A percentile compares a stretch with the other conserved stretches of the same genome.
These are phyloP conservation scores for Spergularia azorica DNA, from an alignment of 179 eudicot species.

Conservation along the genomic window DNA sequence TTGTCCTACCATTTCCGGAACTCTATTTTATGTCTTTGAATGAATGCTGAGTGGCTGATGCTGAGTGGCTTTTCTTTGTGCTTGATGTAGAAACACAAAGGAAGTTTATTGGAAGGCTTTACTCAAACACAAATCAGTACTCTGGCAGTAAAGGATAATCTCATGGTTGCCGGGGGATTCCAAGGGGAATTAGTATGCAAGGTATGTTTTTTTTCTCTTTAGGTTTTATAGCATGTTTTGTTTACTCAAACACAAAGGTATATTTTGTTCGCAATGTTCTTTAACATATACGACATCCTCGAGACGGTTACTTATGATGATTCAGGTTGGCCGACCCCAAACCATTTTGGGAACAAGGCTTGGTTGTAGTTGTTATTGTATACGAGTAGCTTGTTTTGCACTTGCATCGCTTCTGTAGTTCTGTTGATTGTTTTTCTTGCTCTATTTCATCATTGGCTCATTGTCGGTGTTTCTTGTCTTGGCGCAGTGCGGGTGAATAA, in stretches of 20 bases:
- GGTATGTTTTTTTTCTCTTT: conserved; percentile 34
- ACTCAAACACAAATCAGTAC: conserved; percentile 84
- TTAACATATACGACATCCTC: too few species aligned
- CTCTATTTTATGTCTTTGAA: conserved; percentile 10
- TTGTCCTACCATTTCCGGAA: background rate
- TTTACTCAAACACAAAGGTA: too few species aligned
- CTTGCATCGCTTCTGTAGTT: background rate
- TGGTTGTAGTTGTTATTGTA: too few species aligned
- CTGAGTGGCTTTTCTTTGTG: background rate
- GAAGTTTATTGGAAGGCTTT: conserved; percentile 79
- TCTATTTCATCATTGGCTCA: background rate
- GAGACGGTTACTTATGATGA: too few species aligned
- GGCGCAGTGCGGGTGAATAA: too few species aligned
- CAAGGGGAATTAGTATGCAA: conserved; percentile 85
- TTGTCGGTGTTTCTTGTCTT: too few species aligned
- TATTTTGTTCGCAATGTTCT: too few species aligned
- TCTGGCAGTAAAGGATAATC: conserved; percentile 64
- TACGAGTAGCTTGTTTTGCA: background rate
- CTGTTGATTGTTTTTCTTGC: background rate
- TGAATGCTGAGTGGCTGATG: background rate
- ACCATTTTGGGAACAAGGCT: too few species aligned
- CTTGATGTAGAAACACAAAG: conserved; percentile 63
- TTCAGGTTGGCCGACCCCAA: too few species aligned
- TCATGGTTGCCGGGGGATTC: conserved; percentile 92
- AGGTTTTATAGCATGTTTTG: too few species aligned